Evolutionary conservation across 768 basidiomycete species (phyloP).

Genomic region (Lenzites betulinus): DNA sequence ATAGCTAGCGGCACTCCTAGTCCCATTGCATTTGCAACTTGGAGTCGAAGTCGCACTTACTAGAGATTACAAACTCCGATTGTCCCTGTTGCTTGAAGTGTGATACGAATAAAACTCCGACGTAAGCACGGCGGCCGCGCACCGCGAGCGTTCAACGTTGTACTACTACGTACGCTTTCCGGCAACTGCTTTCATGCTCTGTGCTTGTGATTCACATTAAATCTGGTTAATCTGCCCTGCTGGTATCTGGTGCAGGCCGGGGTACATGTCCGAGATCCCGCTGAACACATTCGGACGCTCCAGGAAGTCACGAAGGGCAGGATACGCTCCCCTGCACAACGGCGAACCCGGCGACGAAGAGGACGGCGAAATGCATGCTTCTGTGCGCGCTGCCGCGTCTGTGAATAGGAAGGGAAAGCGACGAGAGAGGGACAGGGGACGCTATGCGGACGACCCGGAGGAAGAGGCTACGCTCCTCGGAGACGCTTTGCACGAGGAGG

Average conservation of each 20-base stretch:
- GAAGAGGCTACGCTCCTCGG: conserved; percentile 58
- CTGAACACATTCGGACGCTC: conserved; percentile 57
- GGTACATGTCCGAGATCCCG: conserved; percentile 73
- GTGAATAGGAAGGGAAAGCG: conserved; percentile 44
- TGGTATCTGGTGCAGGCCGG: conserved; percentile 5
- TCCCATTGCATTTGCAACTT: no score
- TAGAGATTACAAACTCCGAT: no score
- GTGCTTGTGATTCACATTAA: background rate
- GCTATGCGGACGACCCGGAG: conserved; percentile 64
- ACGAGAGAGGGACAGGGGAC: conserved; percentile 37
- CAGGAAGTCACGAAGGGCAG: conserved; percentile 44
- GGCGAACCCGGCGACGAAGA: conserved; percentile 31
- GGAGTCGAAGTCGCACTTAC: no score
- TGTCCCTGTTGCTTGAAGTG: no score
- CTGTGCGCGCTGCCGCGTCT: conserved; percentile 33
- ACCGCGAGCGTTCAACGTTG: no score
- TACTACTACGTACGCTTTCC: background rate
- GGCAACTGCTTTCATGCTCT: conserved; percentile 1
- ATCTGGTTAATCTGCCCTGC: conserved; percentile 4
- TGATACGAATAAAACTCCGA: no score
- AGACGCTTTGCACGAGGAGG: conserved; percentile 34
- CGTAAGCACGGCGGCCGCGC: no score
- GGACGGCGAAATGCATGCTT: conserved; percentile 30
- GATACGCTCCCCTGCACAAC: conserved; percentile 48
- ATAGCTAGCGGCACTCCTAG: no score